Conservation (phyloP, 1,284 basidiomycete species). For the Erythrobasidium hasegawianum region DNA sequence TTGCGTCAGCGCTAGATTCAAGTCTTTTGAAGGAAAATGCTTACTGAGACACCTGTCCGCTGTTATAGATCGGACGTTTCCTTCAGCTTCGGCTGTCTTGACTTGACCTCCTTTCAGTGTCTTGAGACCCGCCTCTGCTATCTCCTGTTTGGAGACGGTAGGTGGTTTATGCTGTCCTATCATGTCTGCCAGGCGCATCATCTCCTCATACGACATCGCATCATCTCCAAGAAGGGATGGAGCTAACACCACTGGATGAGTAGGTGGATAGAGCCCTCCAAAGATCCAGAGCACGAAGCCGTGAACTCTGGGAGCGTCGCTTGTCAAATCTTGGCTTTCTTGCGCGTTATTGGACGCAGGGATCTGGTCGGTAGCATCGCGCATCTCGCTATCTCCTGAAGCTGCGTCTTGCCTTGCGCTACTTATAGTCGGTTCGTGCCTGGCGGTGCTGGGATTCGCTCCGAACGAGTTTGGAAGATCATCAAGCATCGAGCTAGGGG, state of each 20-base stretch:
- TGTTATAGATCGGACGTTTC: slow-evolving; percentile 68
- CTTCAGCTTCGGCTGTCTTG: slow-evolving; percentile 48
- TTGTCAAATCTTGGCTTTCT: not conserved
- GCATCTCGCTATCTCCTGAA: not conserved
- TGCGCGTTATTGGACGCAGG: not conserved
- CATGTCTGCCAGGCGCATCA: slow-evolving; percentile 60
- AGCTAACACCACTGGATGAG: slow-evolving; percentile 75
- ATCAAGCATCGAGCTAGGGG: not conserved
- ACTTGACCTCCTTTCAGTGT: slow-evolving; percentile 62
- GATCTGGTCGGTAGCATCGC: not conserved
- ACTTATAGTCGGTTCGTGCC: too few species aligned
- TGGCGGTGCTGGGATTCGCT: too few species aligned
- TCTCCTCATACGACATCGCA: slow-evolving; percentile 54
- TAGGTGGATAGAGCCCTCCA: slow-evolving; percentile 77
- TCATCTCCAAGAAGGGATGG: slow-evolving; percentile 48
- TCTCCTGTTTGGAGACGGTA: slow-evolving; percentile 72
- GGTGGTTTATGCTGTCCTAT: slow-evolving; percentile 72
- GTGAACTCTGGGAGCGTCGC: not conserved
- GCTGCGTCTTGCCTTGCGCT: too few species aligned
- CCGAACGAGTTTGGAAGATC: too few species aligned
- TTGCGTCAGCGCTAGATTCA: slow-evolving; percentile 21
- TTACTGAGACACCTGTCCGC: slow-evolving; percentile 63
- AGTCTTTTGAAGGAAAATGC: slow-evolving; percentile 35
- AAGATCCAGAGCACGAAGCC: slow-evolving; percentile 30
- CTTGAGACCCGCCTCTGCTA: slow-evolving; percentile 70